Evolutionary conservation across 2,329 filamentous ascomycete genomes (phyloP).

Genomic region (Verticillium longisporum): DNA sequence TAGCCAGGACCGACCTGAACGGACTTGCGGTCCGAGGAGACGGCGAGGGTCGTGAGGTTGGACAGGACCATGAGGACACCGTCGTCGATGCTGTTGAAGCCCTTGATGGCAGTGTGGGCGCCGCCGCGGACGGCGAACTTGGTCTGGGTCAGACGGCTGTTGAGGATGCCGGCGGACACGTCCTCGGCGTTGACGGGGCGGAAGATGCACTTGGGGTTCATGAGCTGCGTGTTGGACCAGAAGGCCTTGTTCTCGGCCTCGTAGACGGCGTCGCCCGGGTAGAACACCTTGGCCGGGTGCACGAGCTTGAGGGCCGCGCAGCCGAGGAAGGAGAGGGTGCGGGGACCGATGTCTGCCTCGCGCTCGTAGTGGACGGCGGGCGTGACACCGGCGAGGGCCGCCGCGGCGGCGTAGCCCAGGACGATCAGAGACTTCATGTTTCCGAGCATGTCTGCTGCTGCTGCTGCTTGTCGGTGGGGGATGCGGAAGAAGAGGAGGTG

Average conservation of each 20-base stretch:
- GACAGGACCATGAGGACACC: conserved; percentile 29
- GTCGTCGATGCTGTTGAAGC: conserved; percentile 18
- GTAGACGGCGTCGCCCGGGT: conserved; percentile 1
- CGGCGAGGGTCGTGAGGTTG: conserved; percentile 19
- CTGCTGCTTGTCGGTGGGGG: neutral
- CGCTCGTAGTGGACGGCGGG: neutral
- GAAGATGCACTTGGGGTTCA: conserved; percentile 16
- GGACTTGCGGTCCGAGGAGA: conserved; percentile 17
- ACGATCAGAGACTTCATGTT: neutral
- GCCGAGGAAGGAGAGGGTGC: neutral
- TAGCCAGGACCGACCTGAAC: conserved; percentile 39
- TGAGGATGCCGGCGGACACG: conserved; percentile 18
- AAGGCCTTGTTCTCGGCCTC: neutral
- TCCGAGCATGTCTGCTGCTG: neutral
- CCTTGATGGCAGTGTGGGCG: conserved; percentile 19
- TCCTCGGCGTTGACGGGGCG: conserved; percentile 16
- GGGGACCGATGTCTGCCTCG: neutral
- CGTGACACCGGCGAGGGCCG: neutral
- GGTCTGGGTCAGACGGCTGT: conserved; percentile 17
- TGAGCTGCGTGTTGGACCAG: conserved; percentile 4
- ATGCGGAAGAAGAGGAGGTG: neutral
- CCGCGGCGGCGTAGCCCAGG: neutral
- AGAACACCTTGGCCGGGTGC: conserved; percentile 1
- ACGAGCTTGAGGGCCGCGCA: conserved; percentile 1
- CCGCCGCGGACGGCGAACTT: conserved; percentile 24